phyloP scores from a whole-genome alignment of 2,329 filamentous ascomycete genomes.

The Fusarium sp. region DNA sequence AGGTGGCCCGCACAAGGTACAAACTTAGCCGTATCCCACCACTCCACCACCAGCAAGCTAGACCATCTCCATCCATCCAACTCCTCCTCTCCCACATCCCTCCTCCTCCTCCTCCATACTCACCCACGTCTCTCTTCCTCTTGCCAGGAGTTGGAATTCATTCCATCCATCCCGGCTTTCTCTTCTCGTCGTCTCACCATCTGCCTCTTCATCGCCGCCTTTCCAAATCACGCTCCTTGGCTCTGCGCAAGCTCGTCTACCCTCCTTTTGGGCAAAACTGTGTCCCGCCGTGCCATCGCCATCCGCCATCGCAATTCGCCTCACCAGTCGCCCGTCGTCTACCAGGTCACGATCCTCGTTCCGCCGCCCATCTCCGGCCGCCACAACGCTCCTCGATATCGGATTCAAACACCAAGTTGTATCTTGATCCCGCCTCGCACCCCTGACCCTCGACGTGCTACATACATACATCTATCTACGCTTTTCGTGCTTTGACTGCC shows the following conservation, averaged over 20 bases:
- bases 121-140: conserved; percentile 43
- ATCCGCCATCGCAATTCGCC: conserved; percentile 43
- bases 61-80: conserved; percentile 41
- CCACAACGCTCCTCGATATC: conserved; percentile 36
- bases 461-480: conserved; percentile 12
- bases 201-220: conserved; percentile 48
- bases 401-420: conserved; percentile 34
- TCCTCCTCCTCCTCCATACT: conserved; percentile 38
- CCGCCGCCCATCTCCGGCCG: conserved; percentile 38
- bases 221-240: conserved; percentile 52
- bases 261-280: conserved; percentile 51
- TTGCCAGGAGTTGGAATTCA: conserved; percentile 49
- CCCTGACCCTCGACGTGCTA: conserved; percentile 52
- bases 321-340: conserved; percentile 38
- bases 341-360: conserved; percentile 39
- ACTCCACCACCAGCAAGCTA: conserved; percentile 35
- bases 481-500: conserved; percentile 53
- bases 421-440: conserved; percentile 36
- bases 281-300: conserved; percentile 47
- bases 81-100: conserved; percentile 37
- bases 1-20: conserved; percentile 32
- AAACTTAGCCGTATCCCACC: conserved; percentile 34
- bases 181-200: conserved; percentile 53
- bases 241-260: conserved; percentile 48
- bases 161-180: conserved; percentile 54